Base-by-base conservation (phyloP, 805 yeast genomes). In the Candida pseudofarinosa region DNA sequence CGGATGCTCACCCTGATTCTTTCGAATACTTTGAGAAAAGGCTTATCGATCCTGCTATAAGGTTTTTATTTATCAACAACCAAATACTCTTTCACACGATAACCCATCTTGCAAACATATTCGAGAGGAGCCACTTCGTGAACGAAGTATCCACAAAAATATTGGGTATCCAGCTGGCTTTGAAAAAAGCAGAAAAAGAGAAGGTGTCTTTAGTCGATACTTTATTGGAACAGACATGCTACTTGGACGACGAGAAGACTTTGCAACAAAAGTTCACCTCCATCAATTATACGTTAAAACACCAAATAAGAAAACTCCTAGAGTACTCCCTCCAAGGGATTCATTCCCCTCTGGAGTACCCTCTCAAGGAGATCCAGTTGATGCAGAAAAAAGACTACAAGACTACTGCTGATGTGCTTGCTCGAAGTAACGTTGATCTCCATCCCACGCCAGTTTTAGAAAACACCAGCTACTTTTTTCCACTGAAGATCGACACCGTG, bases 21-120 rank as follows among this genome's bases (percentile, higher is more conserved):
- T 18, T 35, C 13, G 51, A 48, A 13, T 38, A 30, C 8, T 46
- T 55, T n/a, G 58, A 55, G 36, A 4, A 30, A 7, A 42, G 33
- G 7, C 39, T 49, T 20, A 35, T 54, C 14, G 56, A 55, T 13
- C 58, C 59, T 1, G 4, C 47, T 3, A 45, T 42, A 3, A 36
- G 35, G 8, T 19, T 15, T 14, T 5, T 40, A 7, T 12, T 40
- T 6, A 19, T 28, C 26, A 30, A 36, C 7, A 39, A 39, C 16
- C 19, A 32, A 10, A 23, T 10, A 10, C 28, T 23, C 28, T 23
- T 23, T 23, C 10, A 23, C 28, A 10, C 28, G 6, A 7, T 10
- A 7, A 23, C 28, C 28, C 10, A 23, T 23, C 10, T 23, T 23
- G 6, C 28, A 7, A 23, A 23, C 28, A 23, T 23, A 10, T 10